Percentiles rank a stretch among this genome's conserved stretches.
phyloP scores from a whole-genome alignment of 1,139 yeast genomes.

The Kurtzmaniella quercitrusa region DNA sequence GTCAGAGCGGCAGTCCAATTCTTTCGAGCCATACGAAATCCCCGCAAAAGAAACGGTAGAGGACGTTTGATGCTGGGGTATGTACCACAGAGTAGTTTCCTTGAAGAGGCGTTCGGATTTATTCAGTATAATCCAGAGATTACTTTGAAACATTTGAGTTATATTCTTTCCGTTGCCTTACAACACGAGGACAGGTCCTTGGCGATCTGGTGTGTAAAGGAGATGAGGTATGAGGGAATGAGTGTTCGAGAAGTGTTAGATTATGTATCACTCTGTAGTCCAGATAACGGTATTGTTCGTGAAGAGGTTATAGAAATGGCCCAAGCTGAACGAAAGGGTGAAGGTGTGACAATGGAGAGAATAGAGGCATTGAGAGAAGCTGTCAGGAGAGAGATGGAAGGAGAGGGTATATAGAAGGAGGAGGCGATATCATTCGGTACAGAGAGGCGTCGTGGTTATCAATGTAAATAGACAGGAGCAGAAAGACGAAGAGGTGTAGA shows the following conservation, averaged over 20 bases:
- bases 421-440: too few relatives aligned
- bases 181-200: slow-evolving; percentile 19
- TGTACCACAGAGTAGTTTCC: not conserved
- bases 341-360: not conserved
- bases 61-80: not conserved
- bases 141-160: slow-evolving; percentile 9
- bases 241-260: slow-evolving; percentile 18
- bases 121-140: not conserved
- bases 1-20: not conserved
- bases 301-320: not conserved
- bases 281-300: not conserved
- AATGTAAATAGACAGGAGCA: too few relatives aligned
- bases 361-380: not conserved
- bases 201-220: slow-evolving; percentile 30
- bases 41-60: not conserved
- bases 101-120: not conserved
- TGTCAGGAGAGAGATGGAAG: not conserved
- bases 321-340: not conserved
- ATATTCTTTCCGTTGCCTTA: slow-evolving; percentile 20
- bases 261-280: slow-evolving; percentile 7
- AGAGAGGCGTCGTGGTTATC: too few relatives aligned
- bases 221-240: slow-evolving; percentile 28
- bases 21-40: not conserved
- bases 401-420: not conserved
- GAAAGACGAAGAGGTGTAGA: too few relatives aligned